Evolutionary conservation across 352 stramenopile species (phyloP).

Genomic region (Pythium phragmiticola): DNA sequence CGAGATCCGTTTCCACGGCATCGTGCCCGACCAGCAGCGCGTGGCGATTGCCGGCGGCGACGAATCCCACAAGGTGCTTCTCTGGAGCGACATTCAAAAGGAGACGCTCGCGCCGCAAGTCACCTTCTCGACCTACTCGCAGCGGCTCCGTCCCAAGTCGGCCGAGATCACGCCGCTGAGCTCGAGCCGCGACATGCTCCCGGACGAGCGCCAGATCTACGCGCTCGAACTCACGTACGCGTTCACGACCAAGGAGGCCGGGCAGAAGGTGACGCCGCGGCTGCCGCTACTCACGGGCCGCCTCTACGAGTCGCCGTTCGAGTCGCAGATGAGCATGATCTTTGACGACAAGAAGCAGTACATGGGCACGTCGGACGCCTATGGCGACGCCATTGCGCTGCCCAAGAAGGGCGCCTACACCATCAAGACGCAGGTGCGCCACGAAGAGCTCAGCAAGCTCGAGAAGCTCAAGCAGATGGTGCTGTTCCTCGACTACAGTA

Average conservation of each 20-base stretch:
- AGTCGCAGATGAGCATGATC: slow-evolving; percentile 91
- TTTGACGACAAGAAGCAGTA: slow-evolving; percentile 95
- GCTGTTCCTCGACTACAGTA: slow-evolving; percentile 63
- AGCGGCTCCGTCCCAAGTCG: slow-evolving; percentile 76
- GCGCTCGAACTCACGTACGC: slow-evolving; percentile 89
- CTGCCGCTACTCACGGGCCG: slow-evolving; percentile 67
- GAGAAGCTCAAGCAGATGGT: slow-evolving; percentile 83
- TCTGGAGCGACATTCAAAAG: slow-evolving; percentile 69
- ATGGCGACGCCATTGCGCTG: slow-evolving; percentile 70
- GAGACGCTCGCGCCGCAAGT: slow-evolving; percentile 76
- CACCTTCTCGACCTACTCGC: slow-evolving; percentile 82
- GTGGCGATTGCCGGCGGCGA: slow-evolving; percentile 63
- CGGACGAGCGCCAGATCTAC: slow-evolving; percentile 87
- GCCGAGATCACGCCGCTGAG: slow-evolving; percentile 78
- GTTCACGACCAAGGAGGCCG: slow-evolving; percentile 82
- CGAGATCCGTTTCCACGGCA: slow-evolving; percentile 84
- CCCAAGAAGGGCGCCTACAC: slow-evolving; percentile 84
- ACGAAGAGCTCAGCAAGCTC: slow-evolving; percentile 81
- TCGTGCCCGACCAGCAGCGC: slow-evolving; percentile 62
- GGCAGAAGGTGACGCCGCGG: slow-evolving; percentile 72
- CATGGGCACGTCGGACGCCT: slow-evolving; percentile 82
- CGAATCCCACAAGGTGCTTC: slow-evolving; percentile 71
- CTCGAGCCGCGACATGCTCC: slow-evolving; percentile 78
- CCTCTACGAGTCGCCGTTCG: slow-evolving; percentile 93
- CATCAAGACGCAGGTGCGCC: slow-evolving; percentile 72